These are phyloP conservation scores for Moesziomyces antarcticus DNA, from an alignment of 1,284 basidiomycete species.

Conservation along the genomic window DNA sequence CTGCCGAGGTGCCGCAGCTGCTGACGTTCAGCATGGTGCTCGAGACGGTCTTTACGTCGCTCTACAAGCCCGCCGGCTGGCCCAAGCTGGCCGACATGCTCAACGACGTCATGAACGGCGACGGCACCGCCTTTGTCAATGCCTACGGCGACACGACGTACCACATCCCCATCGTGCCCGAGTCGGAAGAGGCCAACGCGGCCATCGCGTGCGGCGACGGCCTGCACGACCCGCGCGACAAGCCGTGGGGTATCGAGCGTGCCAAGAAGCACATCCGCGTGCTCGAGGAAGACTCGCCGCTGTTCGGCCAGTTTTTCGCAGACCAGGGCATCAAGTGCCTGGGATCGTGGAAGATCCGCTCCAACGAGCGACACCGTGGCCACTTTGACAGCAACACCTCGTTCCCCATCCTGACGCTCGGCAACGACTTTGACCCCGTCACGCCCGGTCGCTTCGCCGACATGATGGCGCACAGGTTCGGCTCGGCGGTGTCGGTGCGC, in stretches of 20 bases:
- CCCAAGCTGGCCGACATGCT: slow-evolving; percentile 36
- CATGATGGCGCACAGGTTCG: slow-evolving; percentile 43
- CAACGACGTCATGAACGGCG: slow-evolving; percentile 41
- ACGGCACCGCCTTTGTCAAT: slow-evolving; percentile 39
- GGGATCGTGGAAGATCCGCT: slow-evolving; percentile 40
- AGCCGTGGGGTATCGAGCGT: slow-evolving; percentile 31
- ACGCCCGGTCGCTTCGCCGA: slow-evolving; percentile 46
- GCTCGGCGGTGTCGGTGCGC: slow-evolving; percentile 36
- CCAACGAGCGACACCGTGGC: slow-evolving; percentile 47
- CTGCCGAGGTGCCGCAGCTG: slow-evolving; percentile 42
- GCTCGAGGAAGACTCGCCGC: slow-evolving; percentile 34
- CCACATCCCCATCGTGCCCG: slow-evolving; percentile 21
- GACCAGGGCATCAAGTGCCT: slow-evolving; percentile 28
- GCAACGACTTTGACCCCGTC: slow-evolving; percentile 57
- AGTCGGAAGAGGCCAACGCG: slow-evolving; percentile 26
- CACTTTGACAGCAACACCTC: slow-evolving; percentile 45
- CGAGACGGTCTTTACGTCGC: slow-evolving; percentile 24
- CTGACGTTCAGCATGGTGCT: slow-evolving; percentile 46
- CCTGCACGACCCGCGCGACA: slow-evolving; percentile 10
- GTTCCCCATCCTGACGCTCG: slow-evolving; percentile 46
- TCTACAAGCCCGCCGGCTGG: slow-evolving; percentile 49
- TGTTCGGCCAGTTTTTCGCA: slow-evolving; percentile 48
- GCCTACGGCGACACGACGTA: slow-evolving; percentile 37
- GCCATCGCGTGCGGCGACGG: slow-evolving; percentile 49
- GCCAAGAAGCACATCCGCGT: slow-evolving; percentile 26